These are phyloP conservation scores for Boletus speciosus DNA, from an alignment of 768 basidiomycete genomes.

Conservation along the genomic window DNA sequence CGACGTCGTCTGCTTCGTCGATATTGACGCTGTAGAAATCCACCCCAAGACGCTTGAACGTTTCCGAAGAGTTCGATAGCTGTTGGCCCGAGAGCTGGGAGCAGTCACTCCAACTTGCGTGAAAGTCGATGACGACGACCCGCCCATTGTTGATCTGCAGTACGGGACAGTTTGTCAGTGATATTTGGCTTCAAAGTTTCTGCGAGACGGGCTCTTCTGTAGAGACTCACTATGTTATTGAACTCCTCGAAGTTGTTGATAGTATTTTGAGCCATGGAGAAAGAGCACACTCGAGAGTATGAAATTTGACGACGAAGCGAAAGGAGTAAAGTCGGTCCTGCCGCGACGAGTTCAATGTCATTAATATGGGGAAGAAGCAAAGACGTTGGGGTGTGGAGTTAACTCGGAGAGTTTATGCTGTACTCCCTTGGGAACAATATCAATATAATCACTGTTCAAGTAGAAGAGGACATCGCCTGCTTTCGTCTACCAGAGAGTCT, in stretches of 20 bases:
- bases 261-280: slow-evolving; percentile 10
- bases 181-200: not conserved
- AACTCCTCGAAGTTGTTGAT: slow-evolving; percentile 22
- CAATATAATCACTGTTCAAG: not conserved
- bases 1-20: slow-evolving; percentile 52
- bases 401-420: not conserved
- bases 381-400: not conserved
- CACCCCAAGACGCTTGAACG: slow-evolving; percentile 33
- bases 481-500: not conserved
- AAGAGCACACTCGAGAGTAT: not conserved
- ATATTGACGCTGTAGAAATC: slow-evolving; percentile 75
- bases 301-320: not conserved
- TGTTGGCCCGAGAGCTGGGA: slow-evolving; percentile 7
- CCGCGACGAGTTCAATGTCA: too few relatives aligned
- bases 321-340: too few relatives aligned
- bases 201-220: not conserved
- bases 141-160: slow-evolving; percentile 27
- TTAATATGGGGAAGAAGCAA: not conserved
- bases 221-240: slow-evolving; percentile 14
- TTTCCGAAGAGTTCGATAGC: slow-evolving; percentile 19
- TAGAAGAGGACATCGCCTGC: too few relatives aligned
- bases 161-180: not conserved
- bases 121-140: slow-evolving; percentile 23
- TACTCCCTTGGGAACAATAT: not conserved
- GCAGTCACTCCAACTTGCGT: slow-evolving; percentile 12